Base-by-base conservation (phyloP, 2,329 filamentous ascomycete genomes). In the Shiraia sp. region DNA sequence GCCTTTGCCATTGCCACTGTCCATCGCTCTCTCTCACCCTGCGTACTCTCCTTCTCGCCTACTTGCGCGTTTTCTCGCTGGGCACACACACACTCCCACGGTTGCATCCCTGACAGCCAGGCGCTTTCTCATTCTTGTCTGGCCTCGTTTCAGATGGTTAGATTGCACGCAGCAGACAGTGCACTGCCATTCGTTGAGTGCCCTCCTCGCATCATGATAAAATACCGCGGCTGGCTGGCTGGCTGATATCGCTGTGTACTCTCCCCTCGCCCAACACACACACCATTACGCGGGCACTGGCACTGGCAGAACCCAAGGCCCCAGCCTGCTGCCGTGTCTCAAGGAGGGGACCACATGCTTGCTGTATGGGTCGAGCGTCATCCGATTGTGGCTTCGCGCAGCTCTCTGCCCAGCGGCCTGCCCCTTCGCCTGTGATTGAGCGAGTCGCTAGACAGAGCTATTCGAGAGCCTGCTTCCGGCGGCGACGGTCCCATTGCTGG, bases 81-180 rank as follows among this genome's bases (percentile, higher is more conserved):
- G n/a, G n/a, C n/a, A n/a, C n/a, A n/a, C n/a, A n/a, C n/a, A n/a
- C n/a, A n/a, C n/a, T n/a, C n/a, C n/a, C n/a, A n/a, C n/a, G n/a
- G n/a, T n/a, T n/a, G n/a, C n/a, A n/a, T n/a, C n/a, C n/a, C n/a
- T n/a, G n/a, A n/a, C n/a, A n/a, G n/a, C n/a, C n/a, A n/a, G n/a
- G n/a, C n/a, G n/a, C n/a, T n/a, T n/a, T n/a, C n/a, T n/a, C n/a
- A n/a, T n/a, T 42, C 50, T 51, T 45, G 52, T 37, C 53, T 51
- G 48, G 49, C 50, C 32, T 22, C 45, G 60, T 66, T 62, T 61
- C 62, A 63, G 50, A 52, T 51, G 47, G 48, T 59, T 65, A 61
- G 58, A 66, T 65, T 65, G 56, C 60, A 55, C 56, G 51, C 52
- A 54, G 52, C 31, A 48, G 43, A 37, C 44, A 34, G 39, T 37